Base-by-base conservation (phyloP, 208 protist species). In the Kentomonas sorsogonicus region DNA sequence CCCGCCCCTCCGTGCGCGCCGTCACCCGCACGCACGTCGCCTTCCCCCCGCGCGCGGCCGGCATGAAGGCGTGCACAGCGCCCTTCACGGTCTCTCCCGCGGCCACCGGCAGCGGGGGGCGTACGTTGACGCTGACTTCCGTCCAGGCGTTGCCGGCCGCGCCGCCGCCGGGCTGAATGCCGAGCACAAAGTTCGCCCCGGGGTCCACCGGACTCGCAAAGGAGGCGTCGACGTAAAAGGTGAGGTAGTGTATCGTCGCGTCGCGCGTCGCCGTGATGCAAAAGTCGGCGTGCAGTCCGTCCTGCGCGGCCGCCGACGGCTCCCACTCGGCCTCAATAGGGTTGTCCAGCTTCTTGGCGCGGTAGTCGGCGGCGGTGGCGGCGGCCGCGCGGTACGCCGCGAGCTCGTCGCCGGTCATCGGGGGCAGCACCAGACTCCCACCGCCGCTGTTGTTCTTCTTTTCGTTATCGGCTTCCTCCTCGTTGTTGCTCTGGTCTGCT, bases 131-230 rank as follows among this genome's bases (percentile, higher is more conserved):
- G 59, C 79, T 90, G 13, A 83, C 77, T 72, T 94, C 88, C 25
- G 84, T 92, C 88, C 88, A 94, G 33, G 57, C 66, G 53, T 87
- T 92, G 22, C 60, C 67, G 16, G 82, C 82, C n/a, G 84, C 88
- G 22, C 60, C 67, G 16, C 84, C 82, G 20, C 88, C 88, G 22
- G 84, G 88, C 44, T 70, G 69, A 29, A 92, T 77, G 34, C 82
- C 77, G n/a, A 94, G 57, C 2, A 92, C 75, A 53, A 94, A 94
- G 74, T 91, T 92, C n/a, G 82, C 78, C 16, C 84, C 88, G 0
- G 74, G 66, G 63, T 91, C 74, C 18, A 66, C 66, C 54, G 60
- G 72, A 56, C 77, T 90, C 23, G 76, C 80, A 66, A 91, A 94
- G 38, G 65, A 70, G 38, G 83, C 79, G 60, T 92, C 82, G 16